Evolutionary conservation across 2,329 filamentous ascomycete genomes (phyloP), one percentile per base, ranked within the genome.

Genomic region (Knoxdaviesia capensis): DNA sequence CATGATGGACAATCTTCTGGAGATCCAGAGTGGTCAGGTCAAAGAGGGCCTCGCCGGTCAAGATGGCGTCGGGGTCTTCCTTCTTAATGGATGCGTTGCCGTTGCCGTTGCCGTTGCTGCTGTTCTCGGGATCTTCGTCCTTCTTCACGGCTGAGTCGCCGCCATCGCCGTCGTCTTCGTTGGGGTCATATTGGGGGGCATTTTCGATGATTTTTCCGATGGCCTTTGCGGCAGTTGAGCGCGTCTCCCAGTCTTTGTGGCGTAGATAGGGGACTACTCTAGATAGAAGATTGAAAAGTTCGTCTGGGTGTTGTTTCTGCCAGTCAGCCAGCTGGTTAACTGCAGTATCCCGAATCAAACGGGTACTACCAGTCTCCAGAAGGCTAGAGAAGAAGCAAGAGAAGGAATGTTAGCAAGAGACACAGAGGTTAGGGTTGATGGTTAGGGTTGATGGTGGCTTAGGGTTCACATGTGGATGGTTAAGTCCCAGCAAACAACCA

Each of bases 271-370:
- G 88, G n/a, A 98, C 78, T 32, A 98, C 87, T 46, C 88, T 73
- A 31, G 85, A 88, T 8, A 98, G 70, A 6, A 98, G 71, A 55
- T 96, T 94, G 62, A 96, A 96, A 1, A 98, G 68, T 59, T 98
- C 92, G 61, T 98, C 88, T 0, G 90, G 90, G 53, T 96, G 90
- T 58, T 90, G 83, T 57, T 94, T 96, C 61, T 98, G 92, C 59
- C 94, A 90, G 61, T 98, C 90, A 47, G 87, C 90, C 48, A 98
- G 71, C 62, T 98, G 90, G 55, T 92, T 86, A 47, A 93, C 90
- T 47, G 90, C 92, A 48, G 90, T 98, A 56, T 94, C 93, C 51
- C 92, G 80, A 56, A 98, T 96, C 50, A 98, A 69, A 56, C 81
- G 80, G 46, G 90, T 98, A 63, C 88, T 96, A 52, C 90, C 90